Evolutionary conservation across 306 rosid species (phyloP).

Genomic region (Trifolium repens): DNA sequence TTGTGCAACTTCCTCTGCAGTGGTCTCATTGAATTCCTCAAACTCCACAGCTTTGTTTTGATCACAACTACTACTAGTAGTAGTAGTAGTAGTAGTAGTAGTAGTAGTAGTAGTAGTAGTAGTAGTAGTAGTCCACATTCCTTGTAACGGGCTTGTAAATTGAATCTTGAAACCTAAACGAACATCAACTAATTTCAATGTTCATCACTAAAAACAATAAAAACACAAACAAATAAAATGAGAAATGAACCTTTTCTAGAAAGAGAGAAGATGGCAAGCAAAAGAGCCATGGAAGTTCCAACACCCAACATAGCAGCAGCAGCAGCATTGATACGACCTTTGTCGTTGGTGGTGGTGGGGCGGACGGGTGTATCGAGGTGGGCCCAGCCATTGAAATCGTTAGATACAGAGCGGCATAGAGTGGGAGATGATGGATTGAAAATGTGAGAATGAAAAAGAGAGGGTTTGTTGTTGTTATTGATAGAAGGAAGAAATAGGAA

Average conservation of each 20-base stretch:
- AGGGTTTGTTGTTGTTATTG: conserved; percentile 21
- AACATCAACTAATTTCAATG: not conserved
- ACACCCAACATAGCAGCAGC: conserved; percentile 45
- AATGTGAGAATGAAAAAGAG: conserved; percentile 37
- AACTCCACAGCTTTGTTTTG: conserved; percentile 31
- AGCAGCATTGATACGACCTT: conserved; percentile 46
- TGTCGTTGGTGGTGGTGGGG: conserved; percentile 7
- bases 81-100: conserved; percentile 7
- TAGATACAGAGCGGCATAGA: conserved; percentile 43
- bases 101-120: not conserved
- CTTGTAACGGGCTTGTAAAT: conserved; percentile 55
- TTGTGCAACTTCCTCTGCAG: conserved; percentile 39
- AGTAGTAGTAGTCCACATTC: conserved; percentile 43
- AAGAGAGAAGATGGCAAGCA: conserved; percentile 57
- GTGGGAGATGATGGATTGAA: not conserved
- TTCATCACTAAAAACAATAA: not conserved
- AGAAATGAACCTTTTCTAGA: conserved; percentile 58
- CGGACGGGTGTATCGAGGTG: conserved; percentile 46
- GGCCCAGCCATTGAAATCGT: conserved; percentile 71
- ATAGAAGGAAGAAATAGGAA: conserved; percentile 48
- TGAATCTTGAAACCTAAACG: conserved; percentile 61
- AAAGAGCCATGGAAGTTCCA: conserved; percentile 64
- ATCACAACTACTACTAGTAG: not conserved
- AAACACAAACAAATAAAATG: not conserved
- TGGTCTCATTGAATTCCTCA: conserved; percentile 44